phyloP scores from a whole-genome alignment of 139 green algal species.

The Zygnema cylindricum region DNA sequence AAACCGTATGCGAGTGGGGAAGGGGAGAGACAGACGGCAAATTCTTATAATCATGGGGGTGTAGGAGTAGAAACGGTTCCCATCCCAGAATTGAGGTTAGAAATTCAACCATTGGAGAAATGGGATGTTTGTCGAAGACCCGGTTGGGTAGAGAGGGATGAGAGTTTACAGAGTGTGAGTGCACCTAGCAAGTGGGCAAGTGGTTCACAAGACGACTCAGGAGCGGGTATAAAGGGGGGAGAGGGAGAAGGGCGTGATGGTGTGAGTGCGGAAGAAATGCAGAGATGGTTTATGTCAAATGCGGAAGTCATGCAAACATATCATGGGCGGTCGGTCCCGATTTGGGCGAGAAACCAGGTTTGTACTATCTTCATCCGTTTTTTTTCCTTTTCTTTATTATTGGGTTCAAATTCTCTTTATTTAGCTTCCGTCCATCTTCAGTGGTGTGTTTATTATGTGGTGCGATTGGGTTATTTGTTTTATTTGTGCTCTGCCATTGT shows the following conservation, averaged over 20 bases:
- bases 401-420: neutral
- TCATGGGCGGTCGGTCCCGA: neutral
- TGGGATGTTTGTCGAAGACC: slow-evolving; percentile 53
- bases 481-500: neutral
- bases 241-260: neutral
- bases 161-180: slow-evolving; percentile 13
- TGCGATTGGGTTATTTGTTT: neutral
- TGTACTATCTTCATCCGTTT: neutral
- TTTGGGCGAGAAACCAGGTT: slow-evolving; percentile 49
- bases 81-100: slow-evolving; percentile 2
- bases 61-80: neutral
- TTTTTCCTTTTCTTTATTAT: neutral
- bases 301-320: slow-evolving; percentile 45
- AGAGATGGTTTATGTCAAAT: slow-evolving; percentile 59
- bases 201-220: neutral
- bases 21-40: neutral
- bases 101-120: slow-evolving; percentile 36
- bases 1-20: slow-evolving; percentile 1
- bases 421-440: neutral
- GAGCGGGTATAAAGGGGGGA: neutral
- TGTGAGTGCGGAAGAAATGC: slow-evolving; percentile 24
- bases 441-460: neutral
- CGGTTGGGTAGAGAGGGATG: slow-evolving; percentile 50
- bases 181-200: neutral
- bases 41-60: neutral